Conservation (phyloP, 2,329 filamentous ascomycete genomes). For the Aspergillus ochraceus region DNA sequence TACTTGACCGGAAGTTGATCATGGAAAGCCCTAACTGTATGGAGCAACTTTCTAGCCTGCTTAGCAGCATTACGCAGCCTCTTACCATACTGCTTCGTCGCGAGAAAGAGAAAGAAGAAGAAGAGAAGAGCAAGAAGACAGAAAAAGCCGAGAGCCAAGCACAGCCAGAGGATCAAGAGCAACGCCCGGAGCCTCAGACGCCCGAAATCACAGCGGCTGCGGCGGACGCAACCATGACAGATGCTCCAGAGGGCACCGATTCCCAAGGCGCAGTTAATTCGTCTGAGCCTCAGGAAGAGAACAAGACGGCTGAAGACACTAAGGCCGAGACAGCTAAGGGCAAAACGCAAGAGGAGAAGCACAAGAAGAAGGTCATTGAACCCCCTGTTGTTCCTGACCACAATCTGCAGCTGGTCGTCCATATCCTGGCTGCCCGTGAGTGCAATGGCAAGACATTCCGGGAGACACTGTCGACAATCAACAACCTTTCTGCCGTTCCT, state of each 20-base stretch:
- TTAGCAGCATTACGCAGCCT: slow-evolving; percentile 85
- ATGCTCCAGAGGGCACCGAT: slow-evolving; percentile 35
- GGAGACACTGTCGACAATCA: slow-evolving; percentile 97
- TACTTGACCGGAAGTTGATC: slow-evolving; percentile 90
- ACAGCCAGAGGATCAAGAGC: slow-evolving; percentile 23
- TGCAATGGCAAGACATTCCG: slow-evolving; percentile 98
- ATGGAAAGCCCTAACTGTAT: slow-evolving; percentile 97
- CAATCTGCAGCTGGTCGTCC: slow-evolving; percentile 91
- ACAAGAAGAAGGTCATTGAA: slow-evolving; percentile 65
- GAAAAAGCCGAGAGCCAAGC: slow-evolving; percentile 26
- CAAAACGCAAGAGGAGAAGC: slow-evolving; percentile 47
- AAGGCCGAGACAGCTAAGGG: slow-evolving; percentile 41
- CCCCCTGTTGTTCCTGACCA: slow-evolving; percentile 84
- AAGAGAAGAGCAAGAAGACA: slow-evolving; percentile 41
- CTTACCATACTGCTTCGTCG: slow-evolving; percentile 79
- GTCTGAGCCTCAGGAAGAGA: slow-evolving; percentile 34
- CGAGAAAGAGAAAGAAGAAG: slow-evolving; percentile 67
- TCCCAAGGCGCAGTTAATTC: slow-evolving; percentile 25
- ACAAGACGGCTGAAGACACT: slow-evolving; percentile 25
- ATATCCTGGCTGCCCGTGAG: slow-evolving; percentile 92
- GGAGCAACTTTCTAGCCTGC: slow-evolving; percentile 83
- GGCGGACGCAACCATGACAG: slow-evolving; percentile 42
- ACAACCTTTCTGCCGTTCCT: slow-evolving; percentile 91
- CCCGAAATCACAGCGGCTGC: slow-evolving; percentile 23
- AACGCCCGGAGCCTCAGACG: slow-evolving; percentile 27